Evolutionary conservation across 192 early-diverging fungal species (phyloP), one percentile per base, ranked within the genome.

Genomic region (Rhizophagus clarus): DNA sequence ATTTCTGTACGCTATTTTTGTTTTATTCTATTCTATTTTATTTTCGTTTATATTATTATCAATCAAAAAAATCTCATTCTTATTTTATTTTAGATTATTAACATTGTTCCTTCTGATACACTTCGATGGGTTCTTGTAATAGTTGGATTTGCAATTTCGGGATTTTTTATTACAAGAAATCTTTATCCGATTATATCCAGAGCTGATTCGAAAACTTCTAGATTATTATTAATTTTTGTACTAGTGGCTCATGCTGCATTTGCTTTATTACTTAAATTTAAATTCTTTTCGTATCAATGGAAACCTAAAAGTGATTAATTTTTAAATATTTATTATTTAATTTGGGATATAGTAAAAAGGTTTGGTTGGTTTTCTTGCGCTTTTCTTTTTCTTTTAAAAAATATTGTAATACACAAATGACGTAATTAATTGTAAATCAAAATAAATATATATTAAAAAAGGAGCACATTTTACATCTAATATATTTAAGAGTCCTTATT

Each of bases 51-150:
- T 60, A 42, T 60, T 75, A 74, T 63, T n/a, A 32, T 15, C 32
- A 76, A 40, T 37, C n/a, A n/a, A 61, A 24, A 28, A 17, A 24
- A 47, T 75, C 22, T 62, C 28, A 31, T 32, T 28, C 28, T 82
- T 91, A 90, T 63, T 96, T 62, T 40, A 49, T 24, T 28, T 32
- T 79, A 93, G 91, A 63, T 97, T 17, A 79, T 97, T 8, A 97
- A 95, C 81, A 88, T 97, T 32, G 85, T 96, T 70, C 97, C 96
- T 0, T 87, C 86, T 64, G 93, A 96, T 61, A 87, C 94, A 80
- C 85, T 96, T 51, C 90, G 95, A 61, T 97, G 96, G 96, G 83
- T 89, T 49, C 84, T 98, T 72, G 91, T 96, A 11, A 85, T 90
- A 14, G 84, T 89, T 61, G 97, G 92, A 24, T 92, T 96, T 85